Conservation (phyloP, 805 yeast species). For the Candida wancherniae region DNA sequence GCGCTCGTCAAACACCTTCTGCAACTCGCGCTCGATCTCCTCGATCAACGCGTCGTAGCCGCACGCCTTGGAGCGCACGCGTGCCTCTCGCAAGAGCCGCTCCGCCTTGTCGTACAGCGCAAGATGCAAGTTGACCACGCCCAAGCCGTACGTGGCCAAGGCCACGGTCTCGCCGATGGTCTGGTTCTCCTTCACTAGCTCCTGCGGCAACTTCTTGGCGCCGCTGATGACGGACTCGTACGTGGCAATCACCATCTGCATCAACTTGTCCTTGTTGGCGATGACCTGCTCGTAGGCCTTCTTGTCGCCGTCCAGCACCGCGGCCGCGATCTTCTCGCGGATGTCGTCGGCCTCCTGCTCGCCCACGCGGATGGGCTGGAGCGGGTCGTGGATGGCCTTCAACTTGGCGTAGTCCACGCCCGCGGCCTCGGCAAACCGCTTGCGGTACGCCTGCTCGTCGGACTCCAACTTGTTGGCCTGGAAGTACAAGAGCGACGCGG, state of each 20-base stretch:
- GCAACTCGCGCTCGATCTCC: constrained; percentile 64
- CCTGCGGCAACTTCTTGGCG: constrained; percentile 28
- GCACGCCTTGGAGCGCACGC: constrained; percentile 62
- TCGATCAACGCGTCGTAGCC: constrained; percentile 58
- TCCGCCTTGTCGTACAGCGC: constrained; percentile 56
- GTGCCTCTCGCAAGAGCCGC: constrained; percentile 59
- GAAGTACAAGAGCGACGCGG: constrained; percentile 64
- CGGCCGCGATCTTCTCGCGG: constrained; percentile 8
- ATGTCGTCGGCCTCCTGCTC: constrained; percentile 11
- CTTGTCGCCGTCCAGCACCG: constrained; percentile 26
- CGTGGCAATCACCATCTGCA: constrained; percentile 28
- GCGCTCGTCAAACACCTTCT: constrained; percentile 43
- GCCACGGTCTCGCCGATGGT: constrained; percentile 63
- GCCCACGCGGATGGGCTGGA: constrained; percentile 11
- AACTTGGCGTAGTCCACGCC: constrained; percentile 21
- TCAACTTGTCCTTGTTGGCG: constrained; percentile 20
- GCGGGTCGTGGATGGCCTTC: constrained; percentile 16
- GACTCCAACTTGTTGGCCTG: constrained; percentile 62
- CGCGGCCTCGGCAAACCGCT: constrained; percentile 21
- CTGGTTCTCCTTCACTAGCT: constrained; percentile 17
- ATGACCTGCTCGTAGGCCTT: constrained; percentile 17
- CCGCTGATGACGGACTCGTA: constrained; percentile 33
- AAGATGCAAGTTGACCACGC: constrained; percentile 66
- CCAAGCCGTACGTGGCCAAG: constrained; percentile 78
- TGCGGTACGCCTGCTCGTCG: constrained; percentile 30